Percentiles rank a stretch among this genome's conserved stretches.
These are phyloP conservation scores for Actinomortierella ambigua DNA, from an alignment of 371 early-diverging fungal species.

Conservation along the genomic window DNA sequence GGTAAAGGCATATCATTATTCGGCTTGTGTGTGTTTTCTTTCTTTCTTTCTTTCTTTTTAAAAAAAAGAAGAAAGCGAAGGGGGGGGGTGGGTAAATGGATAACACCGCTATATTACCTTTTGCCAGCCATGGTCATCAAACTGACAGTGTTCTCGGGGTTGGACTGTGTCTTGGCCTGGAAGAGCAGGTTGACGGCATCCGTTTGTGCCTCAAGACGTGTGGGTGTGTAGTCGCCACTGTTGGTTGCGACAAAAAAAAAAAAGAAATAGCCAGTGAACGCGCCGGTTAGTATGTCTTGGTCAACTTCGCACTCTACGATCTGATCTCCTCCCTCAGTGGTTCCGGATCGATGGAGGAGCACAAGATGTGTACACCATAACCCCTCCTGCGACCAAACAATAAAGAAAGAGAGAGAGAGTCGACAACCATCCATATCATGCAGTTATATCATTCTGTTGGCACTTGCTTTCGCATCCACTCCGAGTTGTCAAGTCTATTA, in stretches of 20 bases:
- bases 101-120: too few species aligned
- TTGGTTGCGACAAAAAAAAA: background rate
- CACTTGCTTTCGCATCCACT: conserved; percentile 93
- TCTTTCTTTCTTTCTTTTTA: too few species aligned
- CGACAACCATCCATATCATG: too few species aligned
- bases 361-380: too few species aligned
- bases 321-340: background rate
- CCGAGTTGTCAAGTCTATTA: conserved; percentile 94
- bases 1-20: too few species aligned
- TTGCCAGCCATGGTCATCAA: conserved; percentile 96
- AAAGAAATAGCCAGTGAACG: background rate
- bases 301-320: too few species aligned
- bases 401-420: too few species aligned
- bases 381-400: too few species aligned
- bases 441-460: too few species aligned
- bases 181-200: conserved; percentile 96
- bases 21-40: too few species aligned
- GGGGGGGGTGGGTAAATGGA: background rate
- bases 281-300: too few species aligned
- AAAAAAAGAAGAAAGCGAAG: background rate
- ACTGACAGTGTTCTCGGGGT: conserved; percentile 97
- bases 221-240: conserved; percentile 95
- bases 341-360: too few species aligned
- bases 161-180: conserved; percentile 87
- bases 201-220: conserved; percentile 92